A percentile compares a stretch with the other conserved stretches of the same genome.
Evolutionary conservation across 169 alveolate species (phyloP).

Genomic region (Eimeria sp.): DNA sequence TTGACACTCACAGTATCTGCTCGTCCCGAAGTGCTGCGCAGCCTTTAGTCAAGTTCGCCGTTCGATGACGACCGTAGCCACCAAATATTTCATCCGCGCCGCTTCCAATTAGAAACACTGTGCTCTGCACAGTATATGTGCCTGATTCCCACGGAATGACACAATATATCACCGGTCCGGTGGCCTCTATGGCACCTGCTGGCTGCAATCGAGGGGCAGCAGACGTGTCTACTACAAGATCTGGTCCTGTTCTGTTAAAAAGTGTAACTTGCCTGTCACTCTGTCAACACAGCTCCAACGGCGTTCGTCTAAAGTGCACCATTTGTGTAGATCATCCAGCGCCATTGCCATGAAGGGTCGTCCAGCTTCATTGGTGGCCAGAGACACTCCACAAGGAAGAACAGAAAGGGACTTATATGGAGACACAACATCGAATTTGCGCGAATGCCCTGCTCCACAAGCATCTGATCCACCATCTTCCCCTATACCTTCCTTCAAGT

Average conservation of each 20-base stretch:
- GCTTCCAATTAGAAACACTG: conserved; percentile 81
- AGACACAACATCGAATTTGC: background rate
- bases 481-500: conserved; percentile 8
- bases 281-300: conserved; percentile 12
- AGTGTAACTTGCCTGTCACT: conserved; percentile 7
- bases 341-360: conserved; percentile 72
- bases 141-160: conserved; percentile 5
- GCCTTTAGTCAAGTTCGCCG: conserved; percentile 75
- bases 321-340: background rate
- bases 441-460: background rate
- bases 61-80: conserved; percentile 85
- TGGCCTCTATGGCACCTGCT: background rate
- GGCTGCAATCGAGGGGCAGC: background rate
- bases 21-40: conserved; percentile 77
- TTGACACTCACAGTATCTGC: conserved; percentile 65
- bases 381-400: conserved; percentile 59
- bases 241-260: background rate
- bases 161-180: background rate
- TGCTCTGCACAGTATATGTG: conserved; percentile 52
- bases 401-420: conserved; percentile 30
- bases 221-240: background rate
- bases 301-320: conserved; percentile 6
- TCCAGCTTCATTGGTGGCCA: conserved; percentile 40
- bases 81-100: conserved; percentile 87
- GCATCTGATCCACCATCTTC: background rate